Percentiles rank a stretch among this genome's conserved stretches.
phyloP scores from a whole-genome alignment of 495 filamentous ascomycete species.

The Cercophora newfieldiana region DNA sequence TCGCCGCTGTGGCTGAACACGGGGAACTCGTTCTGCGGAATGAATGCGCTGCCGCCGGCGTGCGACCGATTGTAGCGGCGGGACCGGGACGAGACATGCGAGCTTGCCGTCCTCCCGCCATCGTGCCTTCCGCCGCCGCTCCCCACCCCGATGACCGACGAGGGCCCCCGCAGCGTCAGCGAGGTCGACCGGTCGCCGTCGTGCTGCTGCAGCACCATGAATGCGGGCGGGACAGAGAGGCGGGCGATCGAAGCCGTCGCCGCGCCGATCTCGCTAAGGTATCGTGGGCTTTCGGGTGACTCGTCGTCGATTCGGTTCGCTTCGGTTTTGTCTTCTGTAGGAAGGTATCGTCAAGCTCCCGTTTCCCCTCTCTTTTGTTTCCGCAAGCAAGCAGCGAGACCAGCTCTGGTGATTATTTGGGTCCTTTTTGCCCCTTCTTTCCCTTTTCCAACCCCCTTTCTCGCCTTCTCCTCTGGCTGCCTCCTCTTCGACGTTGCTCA shows the following conservation, averaged over 20 bases:
- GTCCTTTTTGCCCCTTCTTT: neutral
- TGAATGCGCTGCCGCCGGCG: conserved; percentile 68
- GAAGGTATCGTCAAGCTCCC: neutral
- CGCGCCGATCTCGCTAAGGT: neutral
- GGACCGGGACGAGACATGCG: conserved; percentile 61
- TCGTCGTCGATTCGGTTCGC: neutral
- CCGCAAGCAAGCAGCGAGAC: neutral
- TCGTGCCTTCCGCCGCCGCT: conserved; percentile 32
- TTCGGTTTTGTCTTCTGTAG: too few relatives aligned
- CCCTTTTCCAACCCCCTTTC: conserved; percentile 1
- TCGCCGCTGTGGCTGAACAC: conserved; percentile 87
- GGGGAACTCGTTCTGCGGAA: conserved; percentile 86
- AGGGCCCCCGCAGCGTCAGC: conserved; percentile 56
- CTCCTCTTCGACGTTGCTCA: conserved; percentile 17
- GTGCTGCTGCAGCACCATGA: conserved; percentile 76
- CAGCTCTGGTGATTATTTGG: neutral
- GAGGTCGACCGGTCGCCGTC: conserved; percentile 48
- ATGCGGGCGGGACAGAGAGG: conserved; percentile 4
- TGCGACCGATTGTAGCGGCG: conserved; percentile 77
- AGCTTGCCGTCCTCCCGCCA: conserved; percentile 48
- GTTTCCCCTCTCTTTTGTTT: neutral
- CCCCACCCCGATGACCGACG: conserved; percentile 52
- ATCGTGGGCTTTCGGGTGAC: neutral
- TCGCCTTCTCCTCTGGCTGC: conserved; percentile 23
- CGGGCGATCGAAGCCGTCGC: conserved; percentile 3